These are phyloP conservation scores for Elymus sibiricus DNA, from an alignment of 176 grass and related monocot genomes.

Conservation along the genomic window DNA sequence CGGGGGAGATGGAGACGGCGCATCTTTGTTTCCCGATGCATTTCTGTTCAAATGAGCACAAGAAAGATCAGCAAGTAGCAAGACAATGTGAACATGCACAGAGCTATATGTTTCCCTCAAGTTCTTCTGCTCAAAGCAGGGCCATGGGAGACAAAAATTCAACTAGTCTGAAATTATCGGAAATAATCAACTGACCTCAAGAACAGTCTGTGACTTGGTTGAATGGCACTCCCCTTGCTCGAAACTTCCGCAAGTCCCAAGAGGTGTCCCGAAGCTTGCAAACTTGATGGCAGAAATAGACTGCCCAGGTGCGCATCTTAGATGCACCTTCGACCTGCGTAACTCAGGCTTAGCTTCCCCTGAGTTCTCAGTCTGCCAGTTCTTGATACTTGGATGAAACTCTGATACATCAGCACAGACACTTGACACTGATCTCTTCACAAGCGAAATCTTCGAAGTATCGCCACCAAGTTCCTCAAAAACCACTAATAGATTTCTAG, in stretches of 20 bases:
- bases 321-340: conserved; percentile 63
- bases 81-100: neutral
- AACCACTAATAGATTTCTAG: conserved; percentile 81
- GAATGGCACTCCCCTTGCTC: conserved; percentile 86
- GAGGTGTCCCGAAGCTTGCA: conserved; percentile 93
- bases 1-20: conserved; percentile 55
- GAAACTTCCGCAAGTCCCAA: conserved; percentile 86
- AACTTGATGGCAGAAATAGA: conserved; percentile 91
- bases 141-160: neutral
- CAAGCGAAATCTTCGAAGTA: conserved; percentile 68
- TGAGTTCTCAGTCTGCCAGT: conserved; percentile 76
- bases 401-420: conserved; percentile 98
- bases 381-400: conserved; percentile 78
- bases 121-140: neutral
- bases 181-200: conserved; percentile 52
- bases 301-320: conserved; percentile 73
- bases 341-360: conserved; percentile 41
- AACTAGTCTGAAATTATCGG: neutral
- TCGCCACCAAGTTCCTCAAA: conserved; percentile 97
- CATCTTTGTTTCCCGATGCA: conserved; percentile 87
- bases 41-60: conserved; percentile 46
- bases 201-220: conserved; percentile 53
- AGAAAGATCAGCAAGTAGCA: neutral
- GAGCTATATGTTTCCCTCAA: neutral
- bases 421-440: conserved; percentile 76